Evolutionary conservation across 352 stramenopile species (phyloP).

Genomic region (Globisporangium cederbergense): DNA sequence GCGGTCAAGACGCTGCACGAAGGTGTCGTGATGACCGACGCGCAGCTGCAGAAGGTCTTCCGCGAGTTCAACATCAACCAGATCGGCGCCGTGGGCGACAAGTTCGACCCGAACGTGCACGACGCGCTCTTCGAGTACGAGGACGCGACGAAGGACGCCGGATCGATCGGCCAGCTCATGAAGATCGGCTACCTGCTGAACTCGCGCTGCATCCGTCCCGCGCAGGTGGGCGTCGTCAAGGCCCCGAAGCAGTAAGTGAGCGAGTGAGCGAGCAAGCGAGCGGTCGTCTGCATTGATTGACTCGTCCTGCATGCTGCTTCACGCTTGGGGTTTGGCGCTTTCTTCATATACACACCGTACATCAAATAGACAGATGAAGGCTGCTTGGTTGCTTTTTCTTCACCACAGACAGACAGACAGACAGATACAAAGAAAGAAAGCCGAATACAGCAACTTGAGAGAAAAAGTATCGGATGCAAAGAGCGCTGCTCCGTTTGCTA

Average conservation of each 20-base stretch:
- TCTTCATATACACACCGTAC: neutral
- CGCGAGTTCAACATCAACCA: constrained; percentile 87
- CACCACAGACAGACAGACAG: neutral
- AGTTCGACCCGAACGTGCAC: constrained; percentile 98
- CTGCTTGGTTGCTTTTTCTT: neutral
- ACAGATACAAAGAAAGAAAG: constrained; percentile 6
- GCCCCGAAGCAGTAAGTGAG: constrained; percentile 18
- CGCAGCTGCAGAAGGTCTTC: constrained; percentile 96
- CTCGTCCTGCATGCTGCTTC: neutral
- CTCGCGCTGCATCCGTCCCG: constrained; percentile 93
- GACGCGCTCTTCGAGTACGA: constrained; percentile 98
- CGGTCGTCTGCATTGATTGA: neutral
- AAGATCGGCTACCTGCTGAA: constrained; percentile 97
- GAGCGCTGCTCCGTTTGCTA: neutral
- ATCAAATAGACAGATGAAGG: constrained; percentile 7
- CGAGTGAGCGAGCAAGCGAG: too few species aligned
- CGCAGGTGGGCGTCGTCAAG: constrained; percentile 93
- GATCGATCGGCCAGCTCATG: constrained; percentile 95
- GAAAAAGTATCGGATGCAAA: neutral
- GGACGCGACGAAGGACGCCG: constrained; percentile 84
- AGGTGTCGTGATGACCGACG: constrained; percentile 94
- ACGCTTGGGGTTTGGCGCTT: neutral
- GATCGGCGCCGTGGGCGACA: constrained; percentile 92
- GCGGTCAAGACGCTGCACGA: constrained; percentile 78
- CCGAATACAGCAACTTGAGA: neutral